phyloP scores from a whole-genome alignment of 768 basidiomycete genomes.

The Lyophyllum semitale region DNA sequence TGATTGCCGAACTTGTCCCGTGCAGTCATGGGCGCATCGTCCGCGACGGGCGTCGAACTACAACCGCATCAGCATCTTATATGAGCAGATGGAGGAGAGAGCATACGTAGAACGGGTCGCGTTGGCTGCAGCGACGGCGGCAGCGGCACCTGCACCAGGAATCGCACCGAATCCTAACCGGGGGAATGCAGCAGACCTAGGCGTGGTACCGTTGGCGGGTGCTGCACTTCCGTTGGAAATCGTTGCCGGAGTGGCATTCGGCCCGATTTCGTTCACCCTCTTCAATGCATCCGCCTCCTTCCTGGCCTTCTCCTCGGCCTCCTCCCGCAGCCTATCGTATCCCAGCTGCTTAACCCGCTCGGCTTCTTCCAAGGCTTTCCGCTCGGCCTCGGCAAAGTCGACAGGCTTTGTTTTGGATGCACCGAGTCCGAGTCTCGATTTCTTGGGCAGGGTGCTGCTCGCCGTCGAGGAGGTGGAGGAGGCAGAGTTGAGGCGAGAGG shows the following conservation, averaged over 20 bases:
- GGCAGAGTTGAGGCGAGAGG: constrained; percentile 40
- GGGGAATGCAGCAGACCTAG: constrained; percentile 53
- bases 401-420: constrained; percentile 87
- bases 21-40: constrained; percentile 75
- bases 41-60: constrained; percentile 32
- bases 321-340: constrained; percentile 85
- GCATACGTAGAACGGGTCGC: constrained; percentile 16
- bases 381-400: constrained; percentile 94
- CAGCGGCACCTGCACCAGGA: constrained; percentile 59
- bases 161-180: constrained; percentile 85
- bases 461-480: constrained; percentile 25
- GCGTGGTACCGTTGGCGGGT: constrained; percentile 16
- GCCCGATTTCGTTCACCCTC: constrained; percentile 38
- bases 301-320: constrained; percentile 74
- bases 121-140: constrained; percentile 43
- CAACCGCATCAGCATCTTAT: constrained; percentile 4
- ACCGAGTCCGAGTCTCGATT: constrained; percentile 79
- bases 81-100: background rate
- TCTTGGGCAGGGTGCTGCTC: constrained; percentile 45
- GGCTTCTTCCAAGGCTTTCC: constrained; percentile 88
- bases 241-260: constrained; percentile 28
- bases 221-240: constrained; percentile 16
- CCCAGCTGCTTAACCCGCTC: constrained; percentile 91
- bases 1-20: constrained; percentile 90
- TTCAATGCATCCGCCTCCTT: constrained; percentile 59